A percentile compares a stretch with the other conserved stretches of the same genome.
Evolutionary conservation across 192 early-diverging fungal species (phyloP).

Genomic region (Paraglomus brasilianum): DNA sequence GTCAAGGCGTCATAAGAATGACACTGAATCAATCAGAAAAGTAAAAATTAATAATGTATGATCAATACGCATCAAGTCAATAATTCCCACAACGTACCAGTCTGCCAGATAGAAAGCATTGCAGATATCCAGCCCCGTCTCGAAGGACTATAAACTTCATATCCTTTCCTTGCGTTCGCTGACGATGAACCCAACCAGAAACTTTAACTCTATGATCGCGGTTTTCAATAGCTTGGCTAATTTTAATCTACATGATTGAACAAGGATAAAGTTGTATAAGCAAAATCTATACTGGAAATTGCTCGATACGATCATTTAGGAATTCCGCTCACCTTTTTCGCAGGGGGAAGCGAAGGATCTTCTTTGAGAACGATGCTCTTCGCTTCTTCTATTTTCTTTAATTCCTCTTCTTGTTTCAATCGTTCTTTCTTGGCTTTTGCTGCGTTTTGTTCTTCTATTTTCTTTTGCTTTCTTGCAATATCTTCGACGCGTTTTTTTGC

Average conservation of each 20-base stretch:
- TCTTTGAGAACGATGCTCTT: conserved; percentile 75
- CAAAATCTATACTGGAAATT: no score
- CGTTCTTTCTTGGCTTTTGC: conserved; percentile 69
- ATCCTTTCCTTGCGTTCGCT: conserved; percentile 95
- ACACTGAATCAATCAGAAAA: conserved; percentile 55
- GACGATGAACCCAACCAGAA: conserved; percentile 93
- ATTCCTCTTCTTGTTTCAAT: conserved; percentile 74
- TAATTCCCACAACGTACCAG: conserved; percentile 55
- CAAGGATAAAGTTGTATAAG: neutral
- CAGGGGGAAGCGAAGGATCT: conserved; percentile 70
- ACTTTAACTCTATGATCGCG: conserved; percentile 82
- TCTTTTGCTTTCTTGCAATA: conserved; percentile 72
- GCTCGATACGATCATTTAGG: no score
- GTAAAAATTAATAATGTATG: neutral
- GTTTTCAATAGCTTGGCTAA: conserved; percentile 59
- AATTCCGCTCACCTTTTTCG: conserved; percentile 55
- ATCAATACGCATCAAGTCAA: neutral
- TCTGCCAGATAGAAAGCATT: conserved; percentile 85
- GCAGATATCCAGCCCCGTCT: conserved; percentile 92
- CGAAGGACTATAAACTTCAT: conserved; percentile 94
- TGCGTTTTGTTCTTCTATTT: conserved; percentile 73
- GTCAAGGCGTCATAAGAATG: conserved; percentile 93
- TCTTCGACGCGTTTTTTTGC: conserved; percentile 71
- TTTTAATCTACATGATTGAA: conserved; percentile 65
- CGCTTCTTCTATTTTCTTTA: conserved; percentile 75